These are phyloP conservation scores for Leishmania major DNA, from an alignment of 208 protist genomes.

Conservation along the genomic window DNA sequence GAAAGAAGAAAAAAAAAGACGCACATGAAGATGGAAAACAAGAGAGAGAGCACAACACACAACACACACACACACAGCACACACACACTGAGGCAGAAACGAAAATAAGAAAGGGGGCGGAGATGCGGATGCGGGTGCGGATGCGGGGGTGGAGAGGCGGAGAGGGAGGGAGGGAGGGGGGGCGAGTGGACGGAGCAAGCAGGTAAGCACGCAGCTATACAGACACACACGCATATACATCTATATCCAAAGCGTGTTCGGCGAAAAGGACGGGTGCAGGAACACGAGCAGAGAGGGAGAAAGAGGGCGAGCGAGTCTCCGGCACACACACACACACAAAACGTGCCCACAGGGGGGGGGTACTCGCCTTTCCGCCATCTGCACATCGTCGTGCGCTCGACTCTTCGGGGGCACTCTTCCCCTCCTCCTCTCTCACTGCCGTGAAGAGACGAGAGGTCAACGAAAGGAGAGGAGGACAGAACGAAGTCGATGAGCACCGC, in stretches of 20 bases:
- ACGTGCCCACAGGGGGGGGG: background rate
- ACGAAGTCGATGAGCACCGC: background rate
- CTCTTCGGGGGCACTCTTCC: background rate
- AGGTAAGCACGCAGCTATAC: background rate
- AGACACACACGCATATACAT: background rate
- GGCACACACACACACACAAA: too few species aligned
- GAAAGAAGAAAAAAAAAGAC: too few species aligned
- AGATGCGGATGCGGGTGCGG: too few species aligned
- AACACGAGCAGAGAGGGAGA: background rate
- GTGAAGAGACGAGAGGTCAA: background rate
- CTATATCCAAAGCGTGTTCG: background rate
- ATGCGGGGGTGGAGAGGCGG: too few species aligned
- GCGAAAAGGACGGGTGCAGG: too few species aligned
- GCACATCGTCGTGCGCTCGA: background rate
- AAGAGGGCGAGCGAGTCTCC: background rate
- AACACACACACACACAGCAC: too few species aligned
- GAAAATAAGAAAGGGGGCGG: too few species aligned
- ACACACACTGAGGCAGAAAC: too few species aligned
- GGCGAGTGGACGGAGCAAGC: background rate
- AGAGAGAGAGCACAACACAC: too few species aligned
- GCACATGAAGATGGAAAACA: too few species aligned
- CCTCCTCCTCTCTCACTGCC: background rate
- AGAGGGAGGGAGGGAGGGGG: too few species aligned
- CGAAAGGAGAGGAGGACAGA: background rate
- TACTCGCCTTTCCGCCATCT: background rate